phyloP scores from a whole-genome alignment of 495 filamentous ascomycete species.

The Immersiella caudata region DNA sequence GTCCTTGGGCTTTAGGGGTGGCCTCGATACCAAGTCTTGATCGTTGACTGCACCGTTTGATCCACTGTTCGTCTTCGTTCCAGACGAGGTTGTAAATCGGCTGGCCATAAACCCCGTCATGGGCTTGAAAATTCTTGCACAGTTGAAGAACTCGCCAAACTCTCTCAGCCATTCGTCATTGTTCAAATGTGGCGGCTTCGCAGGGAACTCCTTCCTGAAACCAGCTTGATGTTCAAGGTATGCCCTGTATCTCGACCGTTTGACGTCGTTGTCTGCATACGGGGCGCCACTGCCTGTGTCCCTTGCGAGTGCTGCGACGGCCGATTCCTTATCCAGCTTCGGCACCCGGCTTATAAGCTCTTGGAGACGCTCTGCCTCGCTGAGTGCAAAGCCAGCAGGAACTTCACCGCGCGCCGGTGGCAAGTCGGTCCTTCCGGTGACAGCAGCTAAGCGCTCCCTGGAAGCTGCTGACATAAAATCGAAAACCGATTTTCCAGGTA shows the following conservation, averaged over 20 bases:
- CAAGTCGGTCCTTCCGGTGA: conserved; percentile 74
- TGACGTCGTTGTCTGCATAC: conserved; percentile 78
- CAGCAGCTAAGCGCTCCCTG: conserved; percentile 73
- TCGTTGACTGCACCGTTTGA: conserved; percentile 29
- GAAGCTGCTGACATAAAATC: conserved; percentile 86
- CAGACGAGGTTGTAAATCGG: conserved; percentile 73
- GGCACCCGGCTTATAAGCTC: conserved; percentile 68
- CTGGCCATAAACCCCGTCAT: conserved; percentile 90
- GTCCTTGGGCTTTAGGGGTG: conserved; percentile 66
- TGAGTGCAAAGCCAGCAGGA: conserved; percentile 63
- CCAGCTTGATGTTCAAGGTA: conserved; percentile 83
- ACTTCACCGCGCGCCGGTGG: conserved; percentile 77
- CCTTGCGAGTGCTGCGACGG: conserved; percentile 73
- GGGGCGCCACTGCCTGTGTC: conserved; percentile 79
- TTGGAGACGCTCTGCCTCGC: conserved; percentile 59
- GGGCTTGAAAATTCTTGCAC: conserved; percentile 90
- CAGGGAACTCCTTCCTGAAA: conserved; percentile 59
- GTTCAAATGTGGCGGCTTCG: conserved; percentile 52
- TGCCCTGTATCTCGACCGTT: conserved; percentile 73
- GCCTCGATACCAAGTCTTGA: conserved; percentile 56
- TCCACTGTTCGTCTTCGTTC: conserved; percentile 35
- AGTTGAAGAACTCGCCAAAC: conserved; percentile 82
- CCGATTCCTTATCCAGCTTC: conserved; percentile 70
- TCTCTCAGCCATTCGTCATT: conserved; percentile 79
- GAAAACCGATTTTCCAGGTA: conserved; percentile 94